A percentile compares a stretch with the other conserved stretches of the same genome.
Conservation (phyloP, 768 basidiomycete species). For the Rhodocollybia butyracea region DNA sequence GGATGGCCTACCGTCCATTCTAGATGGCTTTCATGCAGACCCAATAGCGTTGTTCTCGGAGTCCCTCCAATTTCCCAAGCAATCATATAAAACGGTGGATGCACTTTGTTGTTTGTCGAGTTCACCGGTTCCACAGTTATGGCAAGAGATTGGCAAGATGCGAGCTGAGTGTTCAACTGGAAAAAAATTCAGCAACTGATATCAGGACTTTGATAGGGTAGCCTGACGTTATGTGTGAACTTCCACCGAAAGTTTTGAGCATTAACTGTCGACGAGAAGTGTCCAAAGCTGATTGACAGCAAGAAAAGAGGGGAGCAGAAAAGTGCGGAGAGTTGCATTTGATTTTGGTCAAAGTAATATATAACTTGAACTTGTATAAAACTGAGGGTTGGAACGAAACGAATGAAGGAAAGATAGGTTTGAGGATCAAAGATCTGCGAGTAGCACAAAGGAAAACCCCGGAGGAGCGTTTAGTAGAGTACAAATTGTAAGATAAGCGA, state of each 20-base stretch:
- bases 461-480: too few relatives aligned
- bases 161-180: slow-evolving; percentile 9
- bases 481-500: too few relatives aligned
- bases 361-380: too few relatives aligned
- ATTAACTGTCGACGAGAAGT: too few relatives aligned
- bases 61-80: slow-evolving; percentile 27
- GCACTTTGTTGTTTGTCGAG: slow-evolving; percentile 17
- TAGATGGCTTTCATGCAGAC: slow-evolving; percentile 22
- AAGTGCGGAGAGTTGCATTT: too few relatives aligned
- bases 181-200: slow-evolving; percentile 4
- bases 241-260: slow-evolving; percentile 28
- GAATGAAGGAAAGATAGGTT: too few relatives aligned
- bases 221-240: slow-evolving; percentile 26
- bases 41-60: slow-evolving; percentile 25
- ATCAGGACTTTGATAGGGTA: not conserved
- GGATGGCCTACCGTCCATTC: slow-evolving; percentile 32
- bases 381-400: too few relatives aligned
- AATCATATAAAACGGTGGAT: slow-evolving; percentile 33
- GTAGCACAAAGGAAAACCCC: too few relatives aligned
- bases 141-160: slow-evolving; percentile 19
- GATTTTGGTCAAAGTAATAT: too few relatives aligned
- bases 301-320: too few relatives aligned
- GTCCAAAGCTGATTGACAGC: too few relatives aligned
- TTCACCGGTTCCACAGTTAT: slow-evolving; percentile 22
- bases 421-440: too few relatives aligned